phyloP scores from a whole-genome alignment of 768 basidiomycete species.

The Tulasnella sp. region DNA sequence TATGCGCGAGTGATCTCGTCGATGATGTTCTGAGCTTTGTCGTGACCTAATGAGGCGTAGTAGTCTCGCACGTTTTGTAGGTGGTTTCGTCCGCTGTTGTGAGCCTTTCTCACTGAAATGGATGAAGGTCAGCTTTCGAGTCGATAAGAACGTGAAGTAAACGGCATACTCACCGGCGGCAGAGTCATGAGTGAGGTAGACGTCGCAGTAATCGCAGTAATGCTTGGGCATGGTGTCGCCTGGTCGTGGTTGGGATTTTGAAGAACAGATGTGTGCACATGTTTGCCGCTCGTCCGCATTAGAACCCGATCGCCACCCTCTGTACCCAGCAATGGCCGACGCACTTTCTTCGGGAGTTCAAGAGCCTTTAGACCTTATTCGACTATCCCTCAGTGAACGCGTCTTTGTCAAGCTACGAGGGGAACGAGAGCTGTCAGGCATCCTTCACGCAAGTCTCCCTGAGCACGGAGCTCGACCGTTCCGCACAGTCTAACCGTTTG shows the following conservation, averaged over 20 bases:
- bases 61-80: conserved; percentile 94
- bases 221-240: conserved; percentile 50
- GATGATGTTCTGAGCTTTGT: conserved; percentile 96
- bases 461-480: background rate
- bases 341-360: conserved; percentile 52
- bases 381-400: conserved; percentile 91
- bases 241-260: conserved; percentile 3
- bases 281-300: background rate
- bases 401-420: conserved; percentile 97
- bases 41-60: conserved; percentile 73
- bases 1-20: conserved; percentile 92
- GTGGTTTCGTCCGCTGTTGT: conserved; percentile 96
- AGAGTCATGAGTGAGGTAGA: conserved; percentile 89
- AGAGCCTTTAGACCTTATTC: conserved; percentile 95
- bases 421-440: conserved; percentile 81
- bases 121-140: conserved; percentile 12
- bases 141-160: conserved; percentile 18
- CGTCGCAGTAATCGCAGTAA: conserved; percentile 90
- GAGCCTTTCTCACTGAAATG: conserved; percentile 84
- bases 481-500: background rate
- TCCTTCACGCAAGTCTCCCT: conserved; percentile 58
- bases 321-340: conserved; percentile 15
- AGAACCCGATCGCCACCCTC: background rate
- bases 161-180: conserved; percentile 53
- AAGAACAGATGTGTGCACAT: background rate